Base-by-base conservation (phyloP, 768 basidiomycete genomes). In the Auriculariales sp. region DNA sequence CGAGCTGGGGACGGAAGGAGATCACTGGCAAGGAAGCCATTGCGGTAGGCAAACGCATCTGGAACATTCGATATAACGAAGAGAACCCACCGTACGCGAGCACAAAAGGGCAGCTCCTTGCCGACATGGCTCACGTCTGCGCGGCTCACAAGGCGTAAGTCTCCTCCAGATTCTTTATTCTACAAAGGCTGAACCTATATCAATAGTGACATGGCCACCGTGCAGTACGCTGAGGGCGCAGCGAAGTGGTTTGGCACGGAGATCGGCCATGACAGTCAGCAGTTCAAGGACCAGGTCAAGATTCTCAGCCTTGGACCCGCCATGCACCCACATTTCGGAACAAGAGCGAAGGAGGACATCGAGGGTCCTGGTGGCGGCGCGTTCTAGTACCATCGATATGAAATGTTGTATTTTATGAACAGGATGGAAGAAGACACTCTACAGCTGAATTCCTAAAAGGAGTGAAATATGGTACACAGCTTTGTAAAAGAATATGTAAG, bases 121-220 rank as follows among this genome's bases (percentile, higher is more conserved):
- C 75, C 24, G 80, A 82, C 57, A 77, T 74, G 9, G 68, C 68
- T 4, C 73, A 68, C 65, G 71, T 82, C 17, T 77, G 79, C 6
- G 76, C 74, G 12, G 66, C 78, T 3, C 79, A 81, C 64, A 72
- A 70, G 4, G 78, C 81, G 79, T 81, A 58, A 63, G 79, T 66
- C 12, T 15, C n/a, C 33, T 17, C 31, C 31, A 15, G 44, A 2
- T 14, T 47, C 32, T 28, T 25, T 28, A 17, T 33, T 22, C 32
- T 44, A 28, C 28, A 36, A 32, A 49, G 44, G 30, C 31, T 47
- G 28, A 50, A 36, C 31, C 47, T 42, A 27, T 29, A 11, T 45
- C n/a, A 17, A 33, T 59, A 81, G 79, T 57, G 65, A 61, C 47
- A 52, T 54, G 28, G 73, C 74, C n/a, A 67, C 66, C 5, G 59